Evolutionary conservation across 305 asterid genomes (phyloP).

Genomic region (Solanum hybrid): DNA sequence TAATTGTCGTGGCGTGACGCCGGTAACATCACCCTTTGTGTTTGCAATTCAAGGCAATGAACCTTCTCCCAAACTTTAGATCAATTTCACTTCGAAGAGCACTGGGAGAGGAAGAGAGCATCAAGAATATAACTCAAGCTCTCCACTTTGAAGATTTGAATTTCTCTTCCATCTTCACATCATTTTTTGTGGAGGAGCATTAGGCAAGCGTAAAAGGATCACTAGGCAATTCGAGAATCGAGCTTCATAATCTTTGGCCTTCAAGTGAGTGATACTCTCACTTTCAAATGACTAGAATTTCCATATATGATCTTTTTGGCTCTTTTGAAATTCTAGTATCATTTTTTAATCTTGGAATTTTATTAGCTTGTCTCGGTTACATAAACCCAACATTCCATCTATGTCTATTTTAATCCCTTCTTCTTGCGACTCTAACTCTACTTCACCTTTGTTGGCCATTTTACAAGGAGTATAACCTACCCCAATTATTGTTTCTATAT

Average conservation of each 20-base stretch:
- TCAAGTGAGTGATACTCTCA: neutral
- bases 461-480: neutral
- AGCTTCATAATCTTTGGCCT: neutral
- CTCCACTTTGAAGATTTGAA: neutral
- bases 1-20: neutral
- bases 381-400: neutral
- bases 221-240: neutral
- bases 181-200: neutral
- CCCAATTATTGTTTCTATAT: neutral
- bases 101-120: neutral
- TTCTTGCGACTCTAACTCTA: neutral
- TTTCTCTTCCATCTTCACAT: neutral
- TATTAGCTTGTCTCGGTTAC: neutral
- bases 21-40: neutral
- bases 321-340: too few species aligned
- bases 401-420: neutral
- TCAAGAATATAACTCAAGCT: neutral
- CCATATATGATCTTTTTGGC: neutral
- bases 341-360: neutral
- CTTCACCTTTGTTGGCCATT: neutral
- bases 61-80: neutral
- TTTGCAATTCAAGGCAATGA: neutral
- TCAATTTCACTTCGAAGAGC: neutral
- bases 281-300: neutral
- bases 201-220: neutral